Evolutionary conservation across 768 basidiomycete species (phyloP), one percentile per base, ranked within the genome.

Genomic region (Russula sp.): DNA sequence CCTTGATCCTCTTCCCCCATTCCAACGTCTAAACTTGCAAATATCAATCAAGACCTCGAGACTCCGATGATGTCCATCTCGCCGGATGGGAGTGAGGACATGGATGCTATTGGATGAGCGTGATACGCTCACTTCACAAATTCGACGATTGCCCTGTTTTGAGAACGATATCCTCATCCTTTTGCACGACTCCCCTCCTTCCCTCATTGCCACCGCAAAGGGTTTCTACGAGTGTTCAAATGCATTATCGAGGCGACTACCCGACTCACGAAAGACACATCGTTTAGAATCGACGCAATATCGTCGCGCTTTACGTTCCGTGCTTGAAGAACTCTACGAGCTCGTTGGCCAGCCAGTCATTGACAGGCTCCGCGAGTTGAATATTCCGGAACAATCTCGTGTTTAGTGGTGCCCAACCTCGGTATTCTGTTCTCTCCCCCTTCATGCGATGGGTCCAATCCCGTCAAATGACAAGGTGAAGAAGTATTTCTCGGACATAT

Each of bases 401-500:
- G 32, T 59, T n/a, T 59, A 50, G 27, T 27, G 27, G 27, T 27
- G 27, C 27, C 27, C 27, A 27, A 27, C 27, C 27, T 27, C 27
- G 27, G 58, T 59, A 31, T 59, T 59, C 16, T 54, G 52, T n/a
- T 54, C 22, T 8, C 59, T 61, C n/a, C 60, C 60, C 4, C 53
- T 61, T 1, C 60, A 61, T 3, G 45, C 60, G 0, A 55, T 61
- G 60, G 60, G 59, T 11, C 59, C 59, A 20, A 31, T 61, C 27
- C 27, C 27, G 27, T 48, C 59, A 0, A 20, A 40, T 6, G 54
- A 9, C 1, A 10, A 3, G 8, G 0, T 5, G 18, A 16, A n/a
- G 13, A 45, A 27, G 7, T 57, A 62, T 37, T 62, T 62, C 55
- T 57, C 39, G 4, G 61, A 62, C 32, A 2, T 62, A 2, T 62